These are phyloP conservation scores for Penicillium alfredii DNA, from an alignment of 495 filamentous ascomycete species.

Conservation along the genomic window DNA sequence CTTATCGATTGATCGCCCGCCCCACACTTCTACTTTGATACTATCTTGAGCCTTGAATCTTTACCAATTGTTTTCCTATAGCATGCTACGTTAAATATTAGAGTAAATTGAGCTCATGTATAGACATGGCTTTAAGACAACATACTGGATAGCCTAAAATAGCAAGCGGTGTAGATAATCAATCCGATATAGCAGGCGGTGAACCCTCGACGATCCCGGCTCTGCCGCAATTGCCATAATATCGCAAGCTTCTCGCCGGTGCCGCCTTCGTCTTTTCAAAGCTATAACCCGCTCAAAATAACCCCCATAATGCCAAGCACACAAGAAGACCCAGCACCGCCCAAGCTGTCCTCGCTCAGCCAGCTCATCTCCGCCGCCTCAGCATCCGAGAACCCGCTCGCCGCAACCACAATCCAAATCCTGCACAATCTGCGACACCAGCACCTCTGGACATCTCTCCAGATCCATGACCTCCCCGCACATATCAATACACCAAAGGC, in stretches of 20 bases:
- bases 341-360: slow-evolving; percentile 29
- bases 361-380: slow-evolving; percentile 26
- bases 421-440: slow-evolving; percentile 79
- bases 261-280: neutral
- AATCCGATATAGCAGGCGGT: slow-evolving; percentile 12
- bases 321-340: slow-evolving; percentile 5
- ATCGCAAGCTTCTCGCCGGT: slow-evolving; percentile 2
- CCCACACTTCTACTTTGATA: too few species aligned
- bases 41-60: too few species aligned
- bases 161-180: slow-evolving; percentile 13
- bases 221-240: slow-evolving; percentile 3
- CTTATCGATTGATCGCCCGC: slow-evolving; percentile 1
- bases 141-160: too few species aligned
- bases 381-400: slow-evolving; percentile 24
- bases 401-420: slow-evolving; percentile 58
- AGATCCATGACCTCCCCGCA: slow-evolving; percentile 48
- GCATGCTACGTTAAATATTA: too few species aligned
- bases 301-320: slow-evolving; percentile 9
- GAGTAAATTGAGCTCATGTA: too few species aligned
- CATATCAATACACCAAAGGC: too few species aligned
- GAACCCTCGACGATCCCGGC: slow-evolving; percentile 2
- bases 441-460: slow-evolving; percentile 74
- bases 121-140: too few species aligned
- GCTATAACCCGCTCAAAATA: neutral
- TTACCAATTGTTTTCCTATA: too few species aligned